Percentiles rank a stretch among this genome's conserved stretches.
Evolutionary conservation across 306 rosid species (phyloP).

Genomic region (Trifolium subterraneum): DNA sequence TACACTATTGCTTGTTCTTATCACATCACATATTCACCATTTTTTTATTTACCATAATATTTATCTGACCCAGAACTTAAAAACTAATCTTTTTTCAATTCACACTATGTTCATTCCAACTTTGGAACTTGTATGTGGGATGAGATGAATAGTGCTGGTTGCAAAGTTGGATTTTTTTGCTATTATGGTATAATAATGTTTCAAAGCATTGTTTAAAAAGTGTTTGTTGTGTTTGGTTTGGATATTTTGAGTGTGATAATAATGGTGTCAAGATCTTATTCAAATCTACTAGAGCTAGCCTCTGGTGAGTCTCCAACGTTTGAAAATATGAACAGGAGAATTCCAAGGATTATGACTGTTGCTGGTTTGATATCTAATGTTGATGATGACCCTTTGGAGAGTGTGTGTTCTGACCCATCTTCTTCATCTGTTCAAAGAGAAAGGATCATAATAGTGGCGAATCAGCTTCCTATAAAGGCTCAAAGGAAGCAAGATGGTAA

Average conservation of each 20-base stretch:
- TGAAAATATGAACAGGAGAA: conserved; percentile 57
- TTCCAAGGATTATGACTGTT: conserved; percentile 74
- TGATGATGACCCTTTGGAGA: conserved; percentile 69
- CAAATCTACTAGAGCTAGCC: conserved; percentile 58
- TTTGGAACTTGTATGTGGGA: conserved; percentile 1
- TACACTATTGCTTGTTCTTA: conserved; percentile 3
- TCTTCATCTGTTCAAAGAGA: conserved; percentile 63
- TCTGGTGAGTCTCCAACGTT: conserved; percentile 69
- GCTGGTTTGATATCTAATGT: conserved; percentile 74
- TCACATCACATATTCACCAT: background rate
- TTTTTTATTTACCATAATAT: background rate
- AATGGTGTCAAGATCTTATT: conserved; percentile 54
- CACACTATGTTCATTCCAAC: background rate
- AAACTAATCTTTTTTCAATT: background rate
- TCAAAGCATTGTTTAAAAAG: background rate
- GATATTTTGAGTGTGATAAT: background rate
- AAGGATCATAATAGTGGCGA: conserved; percentile 77
- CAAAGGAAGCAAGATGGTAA: conserved; percentile 54
- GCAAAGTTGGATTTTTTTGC: conserved; percentile 33
- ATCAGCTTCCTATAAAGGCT: conserved; percentile 80
- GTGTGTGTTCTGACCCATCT: conserved; percentile 55
- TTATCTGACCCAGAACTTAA: conserved; percentile 38
- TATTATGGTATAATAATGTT: conserved; percentile 24
- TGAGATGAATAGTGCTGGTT: conserved; percentile 9
- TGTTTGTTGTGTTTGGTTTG: conserved; percentile 1